Evolutionary conservation across 768 basidiomycete genomes (phyloP).

Genomic region (Amanita pallidorosea): DNA sequence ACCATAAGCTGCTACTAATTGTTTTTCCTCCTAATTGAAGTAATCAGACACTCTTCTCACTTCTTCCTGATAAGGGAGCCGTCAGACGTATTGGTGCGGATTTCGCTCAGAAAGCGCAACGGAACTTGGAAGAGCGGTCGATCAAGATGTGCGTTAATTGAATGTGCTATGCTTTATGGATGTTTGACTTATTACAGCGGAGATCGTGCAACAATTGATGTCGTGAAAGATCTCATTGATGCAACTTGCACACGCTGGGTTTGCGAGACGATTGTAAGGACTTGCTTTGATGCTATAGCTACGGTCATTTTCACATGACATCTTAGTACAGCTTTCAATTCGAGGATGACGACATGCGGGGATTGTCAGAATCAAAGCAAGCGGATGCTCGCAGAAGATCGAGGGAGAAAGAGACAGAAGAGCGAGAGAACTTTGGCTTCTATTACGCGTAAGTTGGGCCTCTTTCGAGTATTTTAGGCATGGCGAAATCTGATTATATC

Average conservation of each 20-base stretch:
- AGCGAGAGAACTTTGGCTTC: constrained; percentile 11
- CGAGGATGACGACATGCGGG: neutral
- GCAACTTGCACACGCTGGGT: constrained; percentile 17
- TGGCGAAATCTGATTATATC: neutral
- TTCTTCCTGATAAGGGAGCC: constrained; percentile 10
- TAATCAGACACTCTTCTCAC: constrained; percentile 11
- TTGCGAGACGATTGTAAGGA: constrained; percentile 14
- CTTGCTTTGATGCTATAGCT: too few relatives aligned
- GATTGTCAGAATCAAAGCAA: neutral
- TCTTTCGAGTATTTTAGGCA: neutral
- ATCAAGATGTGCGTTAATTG: neutral
- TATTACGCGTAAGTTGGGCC: constrained; percentile 10
- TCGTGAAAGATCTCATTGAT: constrained; percentile 16
- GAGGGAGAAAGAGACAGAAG: neutral
- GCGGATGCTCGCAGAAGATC: neutral
- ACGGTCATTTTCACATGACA: neutral
- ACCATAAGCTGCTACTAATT: neutral
- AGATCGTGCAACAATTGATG: constrained; percentile 10
- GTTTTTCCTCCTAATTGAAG: neutral
- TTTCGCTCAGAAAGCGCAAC: constrained; percentile 10
- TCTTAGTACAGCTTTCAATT: neutral
- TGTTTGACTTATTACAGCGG: neutral
- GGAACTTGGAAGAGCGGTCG: constrained; percentile 8
- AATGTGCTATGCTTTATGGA: neutral
- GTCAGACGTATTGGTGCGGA: constrained; percentile 9